Conservation (phyloP, 352 stramenopile genomes). For the Pythium plurisporium region DNA sequence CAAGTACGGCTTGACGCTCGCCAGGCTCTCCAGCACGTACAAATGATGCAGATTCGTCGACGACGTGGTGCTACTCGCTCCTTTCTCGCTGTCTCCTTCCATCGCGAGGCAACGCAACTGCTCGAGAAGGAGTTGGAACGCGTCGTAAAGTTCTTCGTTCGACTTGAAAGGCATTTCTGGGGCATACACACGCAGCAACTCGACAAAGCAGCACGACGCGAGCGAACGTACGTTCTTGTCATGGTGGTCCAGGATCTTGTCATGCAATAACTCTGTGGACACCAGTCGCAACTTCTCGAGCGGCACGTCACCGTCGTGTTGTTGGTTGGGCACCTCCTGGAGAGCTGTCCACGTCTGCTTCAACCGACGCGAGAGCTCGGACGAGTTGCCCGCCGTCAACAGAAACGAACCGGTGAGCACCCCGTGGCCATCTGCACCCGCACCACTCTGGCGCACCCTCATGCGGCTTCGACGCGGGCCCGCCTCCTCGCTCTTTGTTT, state of each 20-base stretch:
- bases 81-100: constrained; percentile 19
- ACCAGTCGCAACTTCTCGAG: constrained; percentile 39
- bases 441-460: neutral
- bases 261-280: constrained; percentile 51
- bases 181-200: constrained; percentile 59
- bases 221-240: constrained; percentile 57
- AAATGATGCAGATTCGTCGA: constrained; percentile 37
- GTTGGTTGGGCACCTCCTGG: constrained; percentile 37
- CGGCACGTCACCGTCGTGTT: constrained; percentile 35
- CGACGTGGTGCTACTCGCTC: constrained; percentile 15
- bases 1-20: constrained; percentile 50
- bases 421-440: neutral
- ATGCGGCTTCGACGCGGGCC: neutral
- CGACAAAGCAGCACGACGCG: constrained; percentile 66
- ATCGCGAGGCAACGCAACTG: constrained; percentile 41
- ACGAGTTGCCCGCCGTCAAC: constrained; percentile 27
- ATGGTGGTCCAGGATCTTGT: constrained; percentile 37
- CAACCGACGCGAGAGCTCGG: constrained; percentile 42
- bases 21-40: constrained; percentile 69
- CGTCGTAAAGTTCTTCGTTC: constrained; percentile 61
- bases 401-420: constrained; percentile 29
- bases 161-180: constrained; percentile 66
- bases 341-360: constrained; percentile 49
- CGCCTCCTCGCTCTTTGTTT: constrained; percentile 21
- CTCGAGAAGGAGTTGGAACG: constrained; percentile 65